Percentiles rank a stretch among this genome's conserved stretches.
Conservation (phyloP, 345 rosid species). For the Acer campestre region DNA sequence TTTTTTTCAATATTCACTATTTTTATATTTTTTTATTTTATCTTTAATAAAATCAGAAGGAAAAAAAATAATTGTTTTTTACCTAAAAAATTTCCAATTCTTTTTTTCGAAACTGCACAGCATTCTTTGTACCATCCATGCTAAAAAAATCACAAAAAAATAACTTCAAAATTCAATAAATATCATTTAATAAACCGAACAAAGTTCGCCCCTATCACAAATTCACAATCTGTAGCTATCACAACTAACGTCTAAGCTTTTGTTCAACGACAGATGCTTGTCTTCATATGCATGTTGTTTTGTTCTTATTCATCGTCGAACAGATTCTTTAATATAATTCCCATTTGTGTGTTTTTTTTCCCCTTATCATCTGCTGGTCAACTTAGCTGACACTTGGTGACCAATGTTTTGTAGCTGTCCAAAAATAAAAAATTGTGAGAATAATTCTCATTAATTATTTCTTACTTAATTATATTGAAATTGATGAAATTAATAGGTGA, state of each 20-base stretch:
- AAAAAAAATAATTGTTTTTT: too few species aligned
- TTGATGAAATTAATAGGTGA: slow-evolving; percentile 26
- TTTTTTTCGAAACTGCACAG: too few species aligned
- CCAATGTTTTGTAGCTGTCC: neutral
- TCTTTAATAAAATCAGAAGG: too few species aligned
- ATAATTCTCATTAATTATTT: neutral
- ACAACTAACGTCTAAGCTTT: neutral
- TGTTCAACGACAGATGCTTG: neutral
- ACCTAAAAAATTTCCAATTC: too few species aligned
- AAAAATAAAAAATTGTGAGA: neutral
- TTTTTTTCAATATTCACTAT: too few species aligned
- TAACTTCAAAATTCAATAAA: too few species aligned
- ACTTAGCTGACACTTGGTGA: neutral
- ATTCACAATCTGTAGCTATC: too few species aligned
- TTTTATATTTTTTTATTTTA: too few species aligned
- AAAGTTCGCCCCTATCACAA: neutral
- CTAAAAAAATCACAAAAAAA: too few species aligned
- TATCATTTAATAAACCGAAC: too few species aligned
- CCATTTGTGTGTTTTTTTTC: neutral
- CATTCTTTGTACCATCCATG: too few species aligned
- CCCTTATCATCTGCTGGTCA: neutral
- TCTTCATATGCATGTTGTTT: neutral
- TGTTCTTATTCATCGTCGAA: neutral
- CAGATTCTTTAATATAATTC: neutral
- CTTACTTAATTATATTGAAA: too few species aligned